phyloP scores from a whole-genome alignment of 768 basidiomycete genomes.

The Termitomyces sp. region DNA sequence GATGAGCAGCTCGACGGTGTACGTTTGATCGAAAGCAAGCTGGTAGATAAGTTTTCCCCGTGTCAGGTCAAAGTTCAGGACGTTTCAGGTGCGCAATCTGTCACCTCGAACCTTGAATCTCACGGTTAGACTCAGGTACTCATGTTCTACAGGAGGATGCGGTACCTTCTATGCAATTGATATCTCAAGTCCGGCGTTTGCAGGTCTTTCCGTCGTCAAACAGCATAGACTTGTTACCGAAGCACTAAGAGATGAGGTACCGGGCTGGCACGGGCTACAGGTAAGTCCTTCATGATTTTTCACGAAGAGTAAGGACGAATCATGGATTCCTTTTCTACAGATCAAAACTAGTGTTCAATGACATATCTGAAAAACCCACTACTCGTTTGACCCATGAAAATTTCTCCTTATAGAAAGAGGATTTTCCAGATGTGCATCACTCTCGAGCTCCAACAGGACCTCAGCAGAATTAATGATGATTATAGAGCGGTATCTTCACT shows the following conservation, averaged over 20 bases:
- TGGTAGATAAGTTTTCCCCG: conserved; percentile 71
- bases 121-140: not conserved
- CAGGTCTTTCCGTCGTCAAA: conserved; percentile 81
- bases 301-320: not conserved
- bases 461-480: not conserved
- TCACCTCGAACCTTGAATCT: not conserved
- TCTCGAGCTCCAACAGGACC: not conserved
- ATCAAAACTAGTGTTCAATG: conserved; percentile 11
- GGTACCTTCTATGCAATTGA: conserved; percentile 95
- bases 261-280: conserved; percentile 90
- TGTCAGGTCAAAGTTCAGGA: conserved; percentile 84
- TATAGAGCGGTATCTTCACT: not conserved
- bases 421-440: not conserved
- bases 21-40: conserved; percentile 61
- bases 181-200: conserved; percentile 81
- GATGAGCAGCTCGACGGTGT: conserved; percentile 47
- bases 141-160: conserved; percentile 72
- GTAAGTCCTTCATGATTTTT: conserved; percentile 40
- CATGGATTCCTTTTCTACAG: not conserved
- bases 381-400: not conserved
- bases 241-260: conserved; percentile 82
- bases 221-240: conserved; percentile 91
- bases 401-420: not conserved
- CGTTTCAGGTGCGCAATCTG: conserved; percentile 65
- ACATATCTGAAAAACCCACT: not conserved